phyloP scores from a whole-genome alignment of 257 asterid species.

The Capsicum chinense region DNA sequence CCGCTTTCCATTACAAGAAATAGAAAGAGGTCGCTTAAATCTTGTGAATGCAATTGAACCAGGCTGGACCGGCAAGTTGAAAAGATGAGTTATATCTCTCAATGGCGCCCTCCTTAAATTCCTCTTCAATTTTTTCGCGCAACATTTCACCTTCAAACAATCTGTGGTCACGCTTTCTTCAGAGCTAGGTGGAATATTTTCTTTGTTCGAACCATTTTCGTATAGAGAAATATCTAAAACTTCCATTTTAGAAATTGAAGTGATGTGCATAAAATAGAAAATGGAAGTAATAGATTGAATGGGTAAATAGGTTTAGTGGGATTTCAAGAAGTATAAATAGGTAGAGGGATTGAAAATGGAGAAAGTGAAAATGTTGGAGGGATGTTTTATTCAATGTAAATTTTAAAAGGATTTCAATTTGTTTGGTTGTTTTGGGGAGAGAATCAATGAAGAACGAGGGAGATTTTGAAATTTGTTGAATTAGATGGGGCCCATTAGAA shows the following conservation, averaged over 20 bases:
- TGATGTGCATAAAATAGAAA: no score
- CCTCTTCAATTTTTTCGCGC: constrained; percentile 18
- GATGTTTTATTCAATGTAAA: neutral
- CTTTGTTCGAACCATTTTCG: constrained; percentile 44
- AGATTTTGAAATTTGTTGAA: constrained; percentile 31
- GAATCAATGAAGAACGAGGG: constrained; percentile 25
- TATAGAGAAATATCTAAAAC: neutral
- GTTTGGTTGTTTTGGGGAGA: neutral
- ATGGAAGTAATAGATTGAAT: neutral
- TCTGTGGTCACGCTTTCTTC: constrained; percentile 22
- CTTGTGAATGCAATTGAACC: constrained; percentile 21
- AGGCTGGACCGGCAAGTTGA: neutral
- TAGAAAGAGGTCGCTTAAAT: neutral
- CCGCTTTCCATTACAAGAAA: constrained; percentile 31
- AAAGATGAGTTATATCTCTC: constrained; percentile 50
- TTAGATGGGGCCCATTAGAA: neutral
- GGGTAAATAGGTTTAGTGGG: neutral
- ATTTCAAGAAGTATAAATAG: neutral
- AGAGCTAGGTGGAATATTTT: constrained; percentile 45
- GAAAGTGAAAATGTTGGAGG: constrained; percentile 37
- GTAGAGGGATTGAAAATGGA: neutral
- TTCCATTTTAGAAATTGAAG: neutral
- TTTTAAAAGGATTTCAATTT: neutral
- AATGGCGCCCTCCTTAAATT: constrained; percentile 45
- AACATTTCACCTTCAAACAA: constrained; percentile 24